Evolutionary conservation across 257 asterid genomes (phyloP).

Genomic region (Datura wrightii): DNA sequence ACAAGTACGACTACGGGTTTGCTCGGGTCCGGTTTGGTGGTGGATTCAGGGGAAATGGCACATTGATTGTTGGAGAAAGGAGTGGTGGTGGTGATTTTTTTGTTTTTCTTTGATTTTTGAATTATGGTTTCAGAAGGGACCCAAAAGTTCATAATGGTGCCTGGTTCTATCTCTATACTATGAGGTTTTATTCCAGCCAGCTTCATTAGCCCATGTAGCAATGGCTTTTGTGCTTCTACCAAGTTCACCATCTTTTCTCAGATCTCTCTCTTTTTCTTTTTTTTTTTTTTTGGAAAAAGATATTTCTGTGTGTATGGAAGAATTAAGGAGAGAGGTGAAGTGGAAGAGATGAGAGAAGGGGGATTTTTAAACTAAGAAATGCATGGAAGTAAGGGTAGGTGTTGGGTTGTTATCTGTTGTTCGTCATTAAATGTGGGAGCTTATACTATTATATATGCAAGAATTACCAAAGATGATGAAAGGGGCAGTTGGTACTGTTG

Average conservation of each 20-base stretch:
- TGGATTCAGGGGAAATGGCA: background rate
- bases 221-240: constrained; percentile 70
- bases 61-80: background rate
- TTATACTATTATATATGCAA: background rate
- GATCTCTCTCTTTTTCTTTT: background rate
- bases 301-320: background rate
- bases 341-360: background rate
- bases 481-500: constrained; percentile 9
- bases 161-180: constrained; percentile 56
- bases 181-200: constrained; percentile 69
- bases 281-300: background rate
- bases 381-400: constrained; percentile 44
- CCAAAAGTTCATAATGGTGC: constrained; percentile 74
- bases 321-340: background rate
- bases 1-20: constrained; percentile 73
- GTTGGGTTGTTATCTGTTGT: constrained; percentile 45
- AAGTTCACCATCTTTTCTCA: constrained; percentile 65
- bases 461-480: background rate
- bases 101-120: constrained; percentile 40
- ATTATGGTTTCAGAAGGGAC: constrained; percentile 62
- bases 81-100: constrained; percentile 35
- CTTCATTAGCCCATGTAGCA: constrained; percentile 65
- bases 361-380: constrained; percentile 21
- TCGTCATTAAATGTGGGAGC: constrained; percentile 30
- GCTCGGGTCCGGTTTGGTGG: constrained; percentile 40